Evolutionary conservation across 176 grass and related monocot species (phyloP), one percentile per base, ranked within the genome.

Genomic region (Aechmea fasciata): DNA sequence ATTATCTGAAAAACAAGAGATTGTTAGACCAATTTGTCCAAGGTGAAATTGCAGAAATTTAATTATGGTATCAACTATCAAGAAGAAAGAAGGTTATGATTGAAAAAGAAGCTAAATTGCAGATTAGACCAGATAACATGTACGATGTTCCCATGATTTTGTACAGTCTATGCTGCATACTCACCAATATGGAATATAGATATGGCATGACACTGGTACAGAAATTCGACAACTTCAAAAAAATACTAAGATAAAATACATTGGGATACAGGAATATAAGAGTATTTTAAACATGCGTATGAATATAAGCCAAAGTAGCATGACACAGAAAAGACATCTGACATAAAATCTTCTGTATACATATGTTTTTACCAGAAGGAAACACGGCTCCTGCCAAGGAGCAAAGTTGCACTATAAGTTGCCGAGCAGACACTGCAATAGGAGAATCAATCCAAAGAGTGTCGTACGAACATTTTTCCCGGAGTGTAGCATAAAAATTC

Each of bases 321-420:
- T 41, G 33, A 41, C 33, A 41, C 33, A 41, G 33, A 41, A 41
- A 41, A 41, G 33, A 41, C 33, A 59, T 59, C 54, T 59, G 15
- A n/a, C 5, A 8, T 20, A 13, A 59, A 19, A 59, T 59, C n/a
- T 20, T 41, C 33, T 41, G 33, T 7, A 41, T 41, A 41, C 33
- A 41, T 41, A 41, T 41, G 33, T 7, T 41, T 41, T 72, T 85
- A 85, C 94, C 89, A 77, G 79, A 81, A 80, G 89, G 94, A 92
- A 97, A 92, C 52, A 92, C 82, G 69, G 82, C 11, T 57, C 92
- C 94, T 79, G 94, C 69, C 86, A 97, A 82, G 51, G 94, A 97
- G 86, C 94, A 92, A 59, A 92, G 77, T 66, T 97, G 94, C 63
- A 92, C 86, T 83, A 92, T 92, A 54, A 97, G 84, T 66, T 92